Evolutionary conservation across 148 eudicot genomes (phyloP), one percentile per base, ranked within the genome.

Genomic region (Persicaria tinctoria): DNA sequence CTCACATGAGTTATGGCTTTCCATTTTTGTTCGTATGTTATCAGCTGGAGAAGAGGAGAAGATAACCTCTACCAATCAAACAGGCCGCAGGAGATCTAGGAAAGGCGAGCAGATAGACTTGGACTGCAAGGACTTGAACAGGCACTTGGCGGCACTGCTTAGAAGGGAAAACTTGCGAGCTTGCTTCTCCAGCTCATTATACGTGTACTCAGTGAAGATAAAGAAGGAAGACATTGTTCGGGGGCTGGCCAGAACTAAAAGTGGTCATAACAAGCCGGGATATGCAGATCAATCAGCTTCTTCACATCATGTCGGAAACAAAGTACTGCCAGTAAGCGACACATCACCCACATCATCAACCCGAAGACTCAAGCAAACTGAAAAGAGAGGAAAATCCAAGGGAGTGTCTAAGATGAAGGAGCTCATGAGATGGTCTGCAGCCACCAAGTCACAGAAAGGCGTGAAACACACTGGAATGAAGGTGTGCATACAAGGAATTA

Each of bases 401-500:
- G 76, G 85, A 46, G 66, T 88, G 81, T 76, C 89, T 9, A 90
- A 83, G 70, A 85, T 94, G 91, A 94, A 88, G 81, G 96, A 89
- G 80, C 83, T 94, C 8, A n/a, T 89, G 54, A 90, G 81, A 89
- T 86, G 93, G 97, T 97, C 98, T 74, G 97, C 98, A 78, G 86
- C 88, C 66, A 81, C 86, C 6, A 94, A 87, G 68, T 81, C 89
- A 76, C 87, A 87, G 46, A 90, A 83, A 73, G 86, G 88, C 54
- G 90, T 85, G 17, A 91, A 88, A 60, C 84, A 84, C 64, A 76
- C 79, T 50, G 80, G 90, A 3, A 72, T 80, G 84, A 90, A 89
- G 98, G 97, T 93, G 73, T 70, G 50, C 12, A n/a, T 46, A 46
- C 53, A 48, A 9, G 16, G 44, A 32, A 32, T 32, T 32, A 32